These are phyloP conservation scores for Trichoderma sp. DNA, from an alignment of 2,329 filamentous ascomycete species.

Conservation along the genomic window DNA sequence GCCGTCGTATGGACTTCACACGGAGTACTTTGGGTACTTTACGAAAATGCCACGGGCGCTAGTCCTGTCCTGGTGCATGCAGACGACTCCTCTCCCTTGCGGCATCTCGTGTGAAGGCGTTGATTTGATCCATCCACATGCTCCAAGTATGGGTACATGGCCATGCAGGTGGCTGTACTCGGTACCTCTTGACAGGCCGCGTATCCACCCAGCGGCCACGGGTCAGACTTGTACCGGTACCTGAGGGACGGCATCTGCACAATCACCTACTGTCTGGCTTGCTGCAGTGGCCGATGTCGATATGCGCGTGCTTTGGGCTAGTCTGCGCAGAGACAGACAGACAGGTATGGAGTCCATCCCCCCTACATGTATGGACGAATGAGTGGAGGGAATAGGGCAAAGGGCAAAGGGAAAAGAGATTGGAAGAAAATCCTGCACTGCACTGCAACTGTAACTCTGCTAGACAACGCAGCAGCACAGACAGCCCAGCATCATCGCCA, in stretches of 20 bases:
- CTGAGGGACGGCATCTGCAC: neutral
- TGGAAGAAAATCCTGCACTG: neutral
- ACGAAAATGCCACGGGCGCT: constrained; percentile 14
- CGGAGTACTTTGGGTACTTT: neutral
- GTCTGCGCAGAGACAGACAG: neutral
- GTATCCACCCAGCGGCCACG: neutral
- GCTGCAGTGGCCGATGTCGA: constrained; percentile 10
- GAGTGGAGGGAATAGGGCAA: neutral
- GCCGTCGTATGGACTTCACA: neutral
- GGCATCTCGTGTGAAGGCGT: neutral
- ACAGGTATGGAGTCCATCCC: neutral
- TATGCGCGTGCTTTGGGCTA: constrained; percentile 11
- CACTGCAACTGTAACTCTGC: neutral
- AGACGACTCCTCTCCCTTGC: neutral
- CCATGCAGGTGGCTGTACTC: neutral
- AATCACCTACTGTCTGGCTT: neutral
- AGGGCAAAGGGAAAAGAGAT: neutral
- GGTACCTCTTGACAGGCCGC: neutral
- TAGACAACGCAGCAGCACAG: neutral
- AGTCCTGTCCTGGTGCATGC: neutral
- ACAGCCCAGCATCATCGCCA: neutral
- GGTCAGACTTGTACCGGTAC: neutral
- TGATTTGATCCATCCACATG: neutral
- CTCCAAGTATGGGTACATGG: neutral
- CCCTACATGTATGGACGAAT: neutral